Percentiles rank a stretch among this genome's conserved stretches.
These are phyloP conservation scores for Hondaea fermentalgiana DNA, from an alignment of 108 stramenopile species.

Conservation along the genomic window DNA sequence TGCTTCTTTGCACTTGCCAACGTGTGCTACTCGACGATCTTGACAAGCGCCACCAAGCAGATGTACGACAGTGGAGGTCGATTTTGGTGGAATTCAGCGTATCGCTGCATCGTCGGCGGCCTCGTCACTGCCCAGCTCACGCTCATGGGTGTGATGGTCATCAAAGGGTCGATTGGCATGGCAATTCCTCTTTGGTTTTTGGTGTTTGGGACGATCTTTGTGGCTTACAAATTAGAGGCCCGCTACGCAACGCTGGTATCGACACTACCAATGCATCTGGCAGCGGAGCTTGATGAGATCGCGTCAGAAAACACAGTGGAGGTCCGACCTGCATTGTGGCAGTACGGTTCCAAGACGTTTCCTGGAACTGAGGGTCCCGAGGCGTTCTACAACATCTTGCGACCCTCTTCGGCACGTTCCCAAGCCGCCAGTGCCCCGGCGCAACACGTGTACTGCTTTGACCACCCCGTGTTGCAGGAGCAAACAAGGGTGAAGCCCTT, in stretches of 20 bases:
- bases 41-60: background rate
- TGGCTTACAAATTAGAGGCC: background rate
- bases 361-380: background rate
- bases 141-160: background rate
- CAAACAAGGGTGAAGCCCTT: background rate
- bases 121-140: background rate
- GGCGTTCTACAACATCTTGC: background rate
- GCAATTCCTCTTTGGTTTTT: background rate
- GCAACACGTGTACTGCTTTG: background rate
- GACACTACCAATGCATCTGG: background rate
- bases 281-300: background rate
- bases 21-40: background rate
- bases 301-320: background rate
- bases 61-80: slow-evolving; percentile 9
- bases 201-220: background rate
- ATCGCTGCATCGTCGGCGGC: background rate
- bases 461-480: background rate
- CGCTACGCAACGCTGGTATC: background rate
- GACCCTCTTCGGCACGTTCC: background rate
- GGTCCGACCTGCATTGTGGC: background rate
- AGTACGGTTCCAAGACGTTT: background rate
- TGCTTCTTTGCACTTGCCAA: background rate
- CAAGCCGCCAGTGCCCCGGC: background rate
- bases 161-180: background rate
- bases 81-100: slow-evolving; percentile 7